A percentile compares a stretch with the other conserved stretches of the same genome.
Evolutionary conservation across 441 rosid genomes (phyloP).

Genomic region (Gossypium laxum): DNA sequence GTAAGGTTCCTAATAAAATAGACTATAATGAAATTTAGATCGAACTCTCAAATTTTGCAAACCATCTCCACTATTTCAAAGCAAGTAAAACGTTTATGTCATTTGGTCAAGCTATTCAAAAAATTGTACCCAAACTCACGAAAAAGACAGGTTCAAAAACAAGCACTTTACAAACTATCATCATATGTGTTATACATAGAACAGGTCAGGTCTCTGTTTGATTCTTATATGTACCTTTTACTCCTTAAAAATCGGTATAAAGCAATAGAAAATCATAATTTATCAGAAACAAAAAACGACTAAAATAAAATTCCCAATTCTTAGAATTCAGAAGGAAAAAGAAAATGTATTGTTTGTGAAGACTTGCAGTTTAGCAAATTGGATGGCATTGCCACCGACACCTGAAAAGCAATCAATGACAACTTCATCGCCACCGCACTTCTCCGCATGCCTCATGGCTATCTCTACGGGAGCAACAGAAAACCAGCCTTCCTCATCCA

Average conservation of each 20-base stretch:
- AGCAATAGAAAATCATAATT: background rate
- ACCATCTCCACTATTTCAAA: background rate
- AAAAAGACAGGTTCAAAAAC: background rate
- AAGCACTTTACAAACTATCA: background rate
- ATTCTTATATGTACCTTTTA: background rate
- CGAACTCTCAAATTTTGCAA: background rate
- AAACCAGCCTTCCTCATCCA: conserved; percentile 48
- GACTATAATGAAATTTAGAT: background rate
- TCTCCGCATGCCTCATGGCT: conserved; percentile 32
- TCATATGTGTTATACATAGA: background rate
- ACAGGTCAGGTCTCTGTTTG: background rate
- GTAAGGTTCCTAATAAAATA: background rate
- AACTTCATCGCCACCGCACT: conserved; percentile 23
- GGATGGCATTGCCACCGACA: conserved; percentile 47
- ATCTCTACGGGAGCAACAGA: conserved; percentile 39
- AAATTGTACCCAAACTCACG: background rate
- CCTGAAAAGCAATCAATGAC: conserved; percentile 42
- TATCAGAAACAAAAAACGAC: no score
- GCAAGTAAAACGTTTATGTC: background rate
- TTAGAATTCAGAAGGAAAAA: background rate
- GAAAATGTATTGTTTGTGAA: background rate
- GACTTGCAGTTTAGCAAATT: conserved; percentile 31
- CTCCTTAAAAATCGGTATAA: background rate
- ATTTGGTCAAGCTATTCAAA: background rate
- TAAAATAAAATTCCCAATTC: background rate